A percentile compares a stretch with the other conserved stretches of the same genome.
These are phyloP conservation scores for Cyberlindnera mississippiensis DNA, from an alignment of 805 yeast genomes.

Conservation along the genomic window DNA sequence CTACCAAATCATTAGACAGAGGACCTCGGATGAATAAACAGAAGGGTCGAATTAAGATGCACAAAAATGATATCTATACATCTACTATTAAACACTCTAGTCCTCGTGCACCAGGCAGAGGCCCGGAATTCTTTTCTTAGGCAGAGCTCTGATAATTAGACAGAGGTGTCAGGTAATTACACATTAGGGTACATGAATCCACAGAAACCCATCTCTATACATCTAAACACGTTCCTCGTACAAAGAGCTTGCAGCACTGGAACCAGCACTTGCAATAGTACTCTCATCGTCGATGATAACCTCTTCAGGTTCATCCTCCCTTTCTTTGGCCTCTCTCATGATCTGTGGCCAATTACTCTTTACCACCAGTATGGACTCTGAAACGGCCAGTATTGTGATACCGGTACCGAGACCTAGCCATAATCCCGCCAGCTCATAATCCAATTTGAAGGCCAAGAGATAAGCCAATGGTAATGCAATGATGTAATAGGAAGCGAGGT, in stretches of 20 bases:
- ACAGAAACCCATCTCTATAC: no score
- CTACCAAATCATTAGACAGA: no score
- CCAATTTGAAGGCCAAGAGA: slow-evolving; percentile 47
- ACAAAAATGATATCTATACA: no score
- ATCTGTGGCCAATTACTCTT: slow-evolving; percentile 52
- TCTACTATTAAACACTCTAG: no score
- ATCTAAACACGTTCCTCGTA: not conserved
- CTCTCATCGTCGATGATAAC: slow-evolving; percentile 25
- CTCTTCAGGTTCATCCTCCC: slow-evolving; percentile 30
- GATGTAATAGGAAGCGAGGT: slow-evolving; percentile 65
- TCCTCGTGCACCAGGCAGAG: no score
- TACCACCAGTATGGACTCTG: slow-evolving; percentile 44
- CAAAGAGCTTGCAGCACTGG: not conserved
- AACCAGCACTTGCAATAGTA: slow-evolving; percentile 16
- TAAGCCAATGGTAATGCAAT: slow-evolving; percentile 68
- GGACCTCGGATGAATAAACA: no score
- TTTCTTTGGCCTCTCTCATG: slow-evolving; percentile 29
- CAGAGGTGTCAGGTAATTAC: no score
- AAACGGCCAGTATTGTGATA: slow-evolving; percentile 46
- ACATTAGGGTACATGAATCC: no score
- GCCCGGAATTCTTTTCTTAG: no score
- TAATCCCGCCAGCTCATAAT: slow-evolving; percentile 53
- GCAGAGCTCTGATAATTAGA: no score
- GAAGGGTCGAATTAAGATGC: no score
- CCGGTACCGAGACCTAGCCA: slow-evolving; percentile 77